Conservation (phyloP, 176 grass and related monocot species). For the Oryza nivara region DNA sequence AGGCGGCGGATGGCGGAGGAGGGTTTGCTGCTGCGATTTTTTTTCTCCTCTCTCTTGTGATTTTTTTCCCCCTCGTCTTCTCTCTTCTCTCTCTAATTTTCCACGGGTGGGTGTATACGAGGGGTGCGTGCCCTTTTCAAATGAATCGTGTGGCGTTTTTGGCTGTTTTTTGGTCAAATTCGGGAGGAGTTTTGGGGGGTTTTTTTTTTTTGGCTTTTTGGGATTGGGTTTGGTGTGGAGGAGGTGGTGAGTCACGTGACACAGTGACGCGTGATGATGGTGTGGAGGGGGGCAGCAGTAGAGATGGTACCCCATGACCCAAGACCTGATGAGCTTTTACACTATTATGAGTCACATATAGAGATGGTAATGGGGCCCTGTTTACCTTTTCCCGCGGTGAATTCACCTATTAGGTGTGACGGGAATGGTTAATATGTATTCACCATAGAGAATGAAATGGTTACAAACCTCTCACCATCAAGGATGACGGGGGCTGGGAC, state of each 20-base stretch:
- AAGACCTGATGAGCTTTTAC: too few species aligned
- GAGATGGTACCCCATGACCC: too few species aligned
- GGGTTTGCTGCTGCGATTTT: conserved; percentile 27
- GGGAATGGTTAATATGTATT: too few species aligned
- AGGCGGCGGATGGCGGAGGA: neutral
- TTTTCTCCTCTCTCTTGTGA: neutral
- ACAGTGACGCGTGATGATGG: neutral
- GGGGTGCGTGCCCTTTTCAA: neutral
- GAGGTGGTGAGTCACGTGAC: neutral
- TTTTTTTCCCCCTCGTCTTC: neutral
- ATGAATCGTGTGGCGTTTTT: neutral
- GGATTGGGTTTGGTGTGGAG: neutral
- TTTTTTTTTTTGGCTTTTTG: neutral
- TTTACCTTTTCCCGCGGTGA: too few species aligned
- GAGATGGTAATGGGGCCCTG: too few species aligned
- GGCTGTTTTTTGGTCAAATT: neutral
- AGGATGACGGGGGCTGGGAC: too few species aligned
- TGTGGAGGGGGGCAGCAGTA: too few species aligned
- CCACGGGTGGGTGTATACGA: neutral
- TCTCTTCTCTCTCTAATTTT: neutral
- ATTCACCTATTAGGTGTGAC: too few species aligned
- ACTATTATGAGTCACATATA: too few species aligned
- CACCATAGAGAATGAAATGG: too few species aligned
- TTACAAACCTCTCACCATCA: too few species aligned
- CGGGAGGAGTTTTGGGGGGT: neutral